These are phyloP conservation scores for Flaveria linearis DNA, from an alignment of 129 eudicot species.

Conservation along the genomic window DNA sequence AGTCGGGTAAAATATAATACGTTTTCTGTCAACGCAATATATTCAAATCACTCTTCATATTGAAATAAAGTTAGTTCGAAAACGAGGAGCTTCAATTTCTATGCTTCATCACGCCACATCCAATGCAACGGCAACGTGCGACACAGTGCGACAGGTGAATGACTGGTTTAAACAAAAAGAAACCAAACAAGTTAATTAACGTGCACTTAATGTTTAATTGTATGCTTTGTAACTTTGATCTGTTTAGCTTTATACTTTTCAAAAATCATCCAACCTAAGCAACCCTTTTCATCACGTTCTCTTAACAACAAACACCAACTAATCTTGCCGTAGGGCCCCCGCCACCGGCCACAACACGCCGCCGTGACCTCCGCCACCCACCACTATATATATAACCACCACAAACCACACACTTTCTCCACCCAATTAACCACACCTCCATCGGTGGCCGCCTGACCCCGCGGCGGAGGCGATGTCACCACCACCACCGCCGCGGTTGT, in stretches of 20 bases:
- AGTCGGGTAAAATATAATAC: too few relatives aligned
- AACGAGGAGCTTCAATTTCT: too few relatives aligned
- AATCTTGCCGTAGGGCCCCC: slow-evolving; percentile 40
- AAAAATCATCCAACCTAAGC: slow-evolving; percentile 36
- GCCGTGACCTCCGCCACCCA: slow-evolving; percentile 14
- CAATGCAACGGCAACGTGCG: too few relatives aligned
- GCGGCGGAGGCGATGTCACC: slow-evolving; percentile 20
- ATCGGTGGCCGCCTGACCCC: slow-evolving; percentile 34
- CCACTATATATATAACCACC: slow-evolving; percentile 27
- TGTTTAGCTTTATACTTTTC: slow-evolving; percentile 40
- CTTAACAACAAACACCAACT: slow-evolving; percentile 31
- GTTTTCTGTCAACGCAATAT: too few relatives aligned
- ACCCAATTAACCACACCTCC: slow-evolving; percentile 7
- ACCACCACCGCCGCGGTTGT: slow-evolving; percentile 16
- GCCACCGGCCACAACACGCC: slow-evolving; percentile 34
- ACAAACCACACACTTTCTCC: neutral
- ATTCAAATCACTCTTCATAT: too few relatives aligned
- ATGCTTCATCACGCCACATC: too few relatives aligned
- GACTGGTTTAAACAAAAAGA: neutral
- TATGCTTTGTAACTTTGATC: slow-evolving; percentile 31
- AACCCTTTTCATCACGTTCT: slow-evolving; percentile 28
- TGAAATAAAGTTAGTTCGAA: too few relatives aligned
- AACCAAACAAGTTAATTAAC: slow-evolving; percentile 25
- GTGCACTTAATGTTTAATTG: slow-evolving; percentile 20
- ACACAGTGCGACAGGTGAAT: fast-evolving